Conservation (phyloP, 768 basidiomycete species). For the Mycena albidolilacea region DNA sequence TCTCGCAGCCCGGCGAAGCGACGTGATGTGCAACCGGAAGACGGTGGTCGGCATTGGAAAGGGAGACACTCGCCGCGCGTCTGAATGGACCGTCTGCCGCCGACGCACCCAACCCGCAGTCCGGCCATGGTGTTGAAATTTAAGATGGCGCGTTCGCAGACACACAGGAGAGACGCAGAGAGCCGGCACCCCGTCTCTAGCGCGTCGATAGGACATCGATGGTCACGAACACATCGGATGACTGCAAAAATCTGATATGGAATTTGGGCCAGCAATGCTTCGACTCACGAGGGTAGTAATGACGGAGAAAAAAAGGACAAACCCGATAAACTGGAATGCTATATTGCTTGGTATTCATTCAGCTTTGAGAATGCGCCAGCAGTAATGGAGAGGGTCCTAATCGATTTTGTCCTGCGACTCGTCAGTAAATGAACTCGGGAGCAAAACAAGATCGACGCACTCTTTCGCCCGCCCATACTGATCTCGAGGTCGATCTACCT, state of each 20-base stretch:
- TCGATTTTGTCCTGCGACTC: slow-evolving; percentile 45
- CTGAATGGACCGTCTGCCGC: no score
- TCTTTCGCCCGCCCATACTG: slow-evolving; percentile 37
- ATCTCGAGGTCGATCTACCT: no score
- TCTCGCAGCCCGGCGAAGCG: no score
- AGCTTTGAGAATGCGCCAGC: slow-evolving; percentile 57
- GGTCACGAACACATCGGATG: slow-evolving; percentile 61
- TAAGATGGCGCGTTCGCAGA: no score
- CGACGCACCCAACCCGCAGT: no score
- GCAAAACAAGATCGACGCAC: slow-evolving; percentile 38
- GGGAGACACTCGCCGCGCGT: no score
- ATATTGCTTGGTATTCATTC: slow-evolving; percentile 60
- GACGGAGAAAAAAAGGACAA: background rate
- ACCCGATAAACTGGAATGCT: slow-evolving; percentile 59
- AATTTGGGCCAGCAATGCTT: no score
- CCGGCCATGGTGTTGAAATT: no score
- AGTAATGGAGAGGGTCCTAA: slow-evolving; percentile 54
- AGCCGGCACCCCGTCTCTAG: slow-evolving; percentile 53
- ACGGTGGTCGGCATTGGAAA: no score
- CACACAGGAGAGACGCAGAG: slow-evolving; percentile 55
- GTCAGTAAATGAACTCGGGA: background rate
- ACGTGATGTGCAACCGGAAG: no score
- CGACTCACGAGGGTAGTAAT: slow-evolving; percentile 49
- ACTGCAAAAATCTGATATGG: slow-evolving; percentile 41
- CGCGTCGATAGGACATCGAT: slow-evolving; percentile 56